These are phyloP conservation scores for Yarrowia deformans DNA, from an alignment of 805 yeast genomes.

Conservation along the genomic window DNA sequence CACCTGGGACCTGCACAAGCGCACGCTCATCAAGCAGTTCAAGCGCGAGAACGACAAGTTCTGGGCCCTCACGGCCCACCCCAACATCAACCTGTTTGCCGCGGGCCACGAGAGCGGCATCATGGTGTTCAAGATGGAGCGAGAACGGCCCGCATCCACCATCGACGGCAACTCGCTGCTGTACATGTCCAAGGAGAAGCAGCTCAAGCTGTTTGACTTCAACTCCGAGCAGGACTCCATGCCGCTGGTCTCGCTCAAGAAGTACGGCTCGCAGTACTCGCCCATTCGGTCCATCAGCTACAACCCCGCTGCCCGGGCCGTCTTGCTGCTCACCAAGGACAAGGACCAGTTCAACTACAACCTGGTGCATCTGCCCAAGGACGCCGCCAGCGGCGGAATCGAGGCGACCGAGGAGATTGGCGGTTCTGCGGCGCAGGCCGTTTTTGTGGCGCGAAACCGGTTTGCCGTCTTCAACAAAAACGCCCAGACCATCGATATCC, in stretches of 20 bases:
- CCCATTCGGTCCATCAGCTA: slow-evolving; percentile 84
- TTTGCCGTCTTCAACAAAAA: slow-evolving; percentile 79
- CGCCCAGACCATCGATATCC: slow-evolving; percentile 74
- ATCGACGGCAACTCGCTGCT: slow-evolving; percentile 74
- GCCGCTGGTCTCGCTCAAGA: slow-evolving; percentile 84
- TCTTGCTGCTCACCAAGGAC: slow-evolving; percentile 76
- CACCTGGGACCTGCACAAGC: slow-evolving; percentile 94
- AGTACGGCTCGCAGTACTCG: slow-evolving; percentile 84
- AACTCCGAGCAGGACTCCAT: slow-evolving; percentile 66
- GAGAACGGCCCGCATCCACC: slow-evolving; percentile 94
- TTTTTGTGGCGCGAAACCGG: slow-evolving; percentile 93
- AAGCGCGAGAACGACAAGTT: slow-evolving; percentile 93
- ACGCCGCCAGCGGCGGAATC: slow-evolving; percentile 82
- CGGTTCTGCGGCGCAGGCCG: slow-evolving; percentile 85
- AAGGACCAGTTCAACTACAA: slow-evolving; percentile 70
- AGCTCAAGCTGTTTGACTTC: slow-evolving; percentile 81
- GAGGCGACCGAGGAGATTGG: slow-evolving; percentile 83
- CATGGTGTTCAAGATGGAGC: slow-evolving; percentile 95
- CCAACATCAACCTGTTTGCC: slow-evolving; percentile 89
- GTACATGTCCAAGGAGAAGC: slow-evolving; percentile 83
- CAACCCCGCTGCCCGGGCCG: slow-evolving; percentile 90
- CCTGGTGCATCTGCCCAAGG: slow-evolving; percentile 78
- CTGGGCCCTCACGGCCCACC: slow-evolving; percentile 92
- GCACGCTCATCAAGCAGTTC: slow-evolving; percentile 93
- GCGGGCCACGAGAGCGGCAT: slow-evolving; percentile 97